Percentiles rank a stretch among this genome's conserved stretches.
Conservation (phyloP, 305 asterid species). For the Fraxinus paxiana region DNA sequence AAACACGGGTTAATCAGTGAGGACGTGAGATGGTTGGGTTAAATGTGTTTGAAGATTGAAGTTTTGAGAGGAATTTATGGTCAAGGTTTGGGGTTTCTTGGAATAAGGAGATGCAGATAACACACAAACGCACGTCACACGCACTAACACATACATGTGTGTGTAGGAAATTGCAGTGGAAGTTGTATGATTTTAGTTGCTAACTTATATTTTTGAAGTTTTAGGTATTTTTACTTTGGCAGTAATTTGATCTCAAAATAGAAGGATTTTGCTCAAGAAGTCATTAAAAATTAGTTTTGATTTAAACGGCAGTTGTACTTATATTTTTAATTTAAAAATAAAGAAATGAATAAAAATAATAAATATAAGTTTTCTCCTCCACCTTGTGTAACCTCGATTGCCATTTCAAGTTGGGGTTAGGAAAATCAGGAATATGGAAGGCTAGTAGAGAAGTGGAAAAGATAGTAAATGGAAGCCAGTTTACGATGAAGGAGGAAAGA, state of each 20-base stretch:
- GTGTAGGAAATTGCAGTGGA: neutral
- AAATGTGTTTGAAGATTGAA: neutral
- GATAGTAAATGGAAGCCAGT: neutral
- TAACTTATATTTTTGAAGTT: neutral
- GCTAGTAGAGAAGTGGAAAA: neutral
- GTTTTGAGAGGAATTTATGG: neutral
- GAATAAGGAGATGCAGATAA: neutral
- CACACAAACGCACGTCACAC: neutral
- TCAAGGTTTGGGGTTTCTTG: neutral
- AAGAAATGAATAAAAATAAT: neutral
- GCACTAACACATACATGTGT: neutral
- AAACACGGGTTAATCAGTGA: neutral
- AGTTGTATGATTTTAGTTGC: neutral
- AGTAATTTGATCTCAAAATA: neutral
- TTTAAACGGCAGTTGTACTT: neutral
- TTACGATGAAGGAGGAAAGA: neutral
- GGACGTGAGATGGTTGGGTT: neutral
- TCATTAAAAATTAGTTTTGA: neutral
- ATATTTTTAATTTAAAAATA: no score
- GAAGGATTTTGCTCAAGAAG: neutral
- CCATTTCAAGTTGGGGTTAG: neutral
- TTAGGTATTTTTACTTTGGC: neutral
- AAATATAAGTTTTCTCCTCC: neutral
- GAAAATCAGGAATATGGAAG: neutral
- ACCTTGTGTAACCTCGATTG: neutral